Conservation (phyloP, 176 grass and related monocot species). For the Chloris gayana region DNA sequence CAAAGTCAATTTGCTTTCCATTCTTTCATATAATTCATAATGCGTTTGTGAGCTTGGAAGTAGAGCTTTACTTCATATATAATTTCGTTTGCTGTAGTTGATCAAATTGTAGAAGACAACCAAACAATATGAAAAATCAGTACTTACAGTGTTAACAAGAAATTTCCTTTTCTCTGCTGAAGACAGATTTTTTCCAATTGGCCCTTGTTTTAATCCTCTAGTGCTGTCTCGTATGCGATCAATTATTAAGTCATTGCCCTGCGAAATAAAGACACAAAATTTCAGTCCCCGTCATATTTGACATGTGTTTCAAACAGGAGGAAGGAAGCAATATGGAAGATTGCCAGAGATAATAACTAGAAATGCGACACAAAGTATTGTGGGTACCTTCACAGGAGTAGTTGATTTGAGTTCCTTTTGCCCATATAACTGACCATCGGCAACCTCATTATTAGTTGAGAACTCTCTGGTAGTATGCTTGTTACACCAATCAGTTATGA, state of each 20-base stretch:
- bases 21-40: neutral
- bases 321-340: neutral
- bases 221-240: slow-evolving; percentile 48
- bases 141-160: slow-evolving; percentile 65
- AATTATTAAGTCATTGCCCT: slow-evolving; percentile 34
- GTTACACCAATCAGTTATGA: slow-evolving; percentile 17
- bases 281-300: neutral
- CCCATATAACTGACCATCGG: neutral
- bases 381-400: slow-evolving; percentile 5
- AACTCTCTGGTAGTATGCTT: slow-evolving; percentile 32
- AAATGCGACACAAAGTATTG: neutral
- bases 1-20: neutral
- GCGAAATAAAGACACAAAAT: slow-evolving; percentile 4
- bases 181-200: slow-evolving; percentile 56
- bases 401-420: slow-evolving; percentile 28
- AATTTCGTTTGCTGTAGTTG: neutral
- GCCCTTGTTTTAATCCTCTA: slow-evolving; percentile 40
- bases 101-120: neutral
- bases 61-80: neutral
- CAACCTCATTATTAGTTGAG: slow-evolving; percentile 3
- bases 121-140: neutral
- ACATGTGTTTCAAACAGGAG: neutral
- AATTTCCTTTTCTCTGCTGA: slow-evolving; percentile 74
- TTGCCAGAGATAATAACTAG: neutral
- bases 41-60: neutral